A percentile compares a stretch with the other conserved stretches of the same genome.
Evolutionary conservation across 2,329 filamentous ascomycete genomes (phyloP).

Genomic region (Gliomastix tumulicola): DNA sequence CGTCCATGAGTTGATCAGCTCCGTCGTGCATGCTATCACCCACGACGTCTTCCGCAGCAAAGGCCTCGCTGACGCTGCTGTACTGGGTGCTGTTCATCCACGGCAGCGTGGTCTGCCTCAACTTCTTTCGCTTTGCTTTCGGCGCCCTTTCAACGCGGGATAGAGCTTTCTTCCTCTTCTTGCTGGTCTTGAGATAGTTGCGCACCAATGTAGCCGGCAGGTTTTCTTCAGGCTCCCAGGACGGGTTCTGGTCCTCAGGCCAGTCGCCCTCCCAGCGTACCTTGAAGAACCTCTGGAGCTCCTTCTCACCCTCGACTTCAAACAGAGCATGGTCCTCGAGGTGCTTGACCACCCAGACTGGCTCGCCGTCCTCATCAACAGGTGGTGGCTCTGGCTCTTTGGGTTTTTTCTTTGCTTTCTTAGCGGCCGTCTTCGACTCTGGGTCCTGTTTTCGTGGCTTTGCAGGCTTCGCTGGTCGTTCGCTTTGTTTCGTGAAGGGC

Average conservation of each 20-base stretch:
- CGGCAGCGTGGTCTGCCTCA: constrained; percentile 12
- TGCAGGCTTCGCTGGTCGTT: too few relatives aligned
- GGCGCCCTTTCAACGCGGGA: constrained; percentile 6
- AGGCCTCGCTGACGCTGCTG: constrained; percentile 20
- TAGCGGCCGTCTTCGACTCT: too few relatives aligned
- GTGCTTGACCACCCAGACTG: constrained; percentile 34
- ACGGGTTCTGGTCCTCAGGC: constrained; percentile 47
- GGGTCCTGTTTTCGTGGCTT: too few relatives aligned
- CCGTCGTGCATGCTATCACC: too few relatives aligned
- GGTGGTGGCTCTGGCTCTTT: neutral
- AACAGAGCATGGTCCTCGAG: constrained; percentile 33
- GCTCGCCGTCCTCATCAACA: constrained; percentile 11
- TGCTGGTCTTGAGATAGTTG: constrained; percentile 24
- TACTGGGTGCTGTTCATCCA: constrained; percentile 14
- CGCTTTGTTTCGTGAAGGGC: too few relatives aligned
- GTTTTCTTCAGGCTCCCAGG: constrained; percentile 51
- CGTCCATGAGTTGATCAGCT: too few relatives aligned
- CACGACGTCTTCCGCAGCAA: constrained; percentile 11
- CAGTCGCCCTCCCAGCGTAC: constrained; percentile 52
- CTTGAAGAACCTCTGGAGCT: constrained; percentile 34
- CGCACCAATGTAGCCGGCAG: constrained; percentile 32
- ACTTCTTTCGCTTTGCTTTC: too few relatives aligned
- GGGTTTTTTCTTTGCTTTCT: too few relatives aligned
- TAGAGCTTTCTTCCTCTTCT: neutral
- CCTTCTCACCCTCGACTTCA: constrained; percentile 23